Conservation (phyloP, 192 early-diverging fungal species). For the Lobosporangium transversale region DNA sequence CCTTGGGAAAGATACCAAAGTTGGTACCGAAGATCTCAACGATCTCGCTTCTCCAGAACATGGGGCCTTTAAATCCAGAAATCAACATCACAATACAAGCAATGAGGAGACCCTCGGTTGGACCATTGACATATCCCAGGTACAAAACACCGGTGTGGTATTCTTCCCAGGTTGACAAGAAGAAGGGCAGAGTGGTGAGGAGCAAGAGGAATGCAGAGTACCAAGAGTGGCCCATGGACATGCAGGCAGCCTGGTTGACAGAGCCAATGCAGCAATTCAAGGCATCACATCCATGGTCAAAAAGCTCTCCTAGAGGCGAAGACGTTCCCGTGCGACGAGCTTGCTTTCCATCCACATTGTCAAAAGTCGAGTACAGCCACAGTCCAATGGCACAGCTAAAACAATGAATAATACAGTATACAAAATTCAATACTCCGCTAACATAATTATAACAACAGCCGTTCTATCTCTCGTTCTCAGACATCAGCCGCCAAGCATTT, state of each 20-base stretch:
- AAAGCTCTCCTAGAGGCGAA: conserved; percentile 84
- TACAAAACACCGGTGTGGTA: conserved; percentile 90
- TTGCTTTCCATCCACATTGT: conserved; percentile 90
- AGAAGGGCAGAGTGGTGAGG: conserved; percentile 79
- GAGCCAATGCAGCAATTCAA: conserved; percentile 83
- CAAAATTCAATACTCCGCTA: too few relatives aligned
- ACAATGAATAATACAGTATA: conserved; percentile 19
- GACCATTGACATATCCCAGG: conserved; percentile 85
- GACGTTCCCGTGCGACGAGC: conserved; percentile 81
- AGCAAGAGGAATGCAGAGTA: conserved; percentile 69
- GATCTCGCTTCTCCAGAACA: conserved; percentile 44
- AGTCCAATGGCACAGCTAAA: conserved; percentile 80
- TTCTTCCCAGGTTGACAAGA: conserved; percentile 90
- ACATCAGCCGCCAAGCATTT: too few relatives aligned
- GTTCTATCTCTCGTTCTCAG: too few relatives aligned
- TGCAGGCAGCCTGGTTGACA: conserved; percentile 76
- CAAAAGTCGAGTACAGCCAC: conserved; percentile 92
- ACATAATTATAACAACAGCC: too few relatives aligned
- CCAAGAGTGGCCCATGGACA: conserved; percentile 78
- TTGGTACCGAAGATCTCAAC: conserved; percentile 40
- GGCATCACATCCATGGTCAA: conserved; percentile 90
- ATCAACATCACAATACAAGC: conserved; percentile 72
- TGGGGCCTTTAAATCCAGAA: conserved; percentile 74
- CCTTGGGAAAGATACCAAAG: conserved; percentile 55
- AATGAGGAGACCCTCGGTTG: conserved; percentile 83